These are phyloP conservation scores for Verticillium zaregamsianum DNA, from an alignment of 2,329 filamentous ascomycete species.

Conservation along the genomic window DNA sequence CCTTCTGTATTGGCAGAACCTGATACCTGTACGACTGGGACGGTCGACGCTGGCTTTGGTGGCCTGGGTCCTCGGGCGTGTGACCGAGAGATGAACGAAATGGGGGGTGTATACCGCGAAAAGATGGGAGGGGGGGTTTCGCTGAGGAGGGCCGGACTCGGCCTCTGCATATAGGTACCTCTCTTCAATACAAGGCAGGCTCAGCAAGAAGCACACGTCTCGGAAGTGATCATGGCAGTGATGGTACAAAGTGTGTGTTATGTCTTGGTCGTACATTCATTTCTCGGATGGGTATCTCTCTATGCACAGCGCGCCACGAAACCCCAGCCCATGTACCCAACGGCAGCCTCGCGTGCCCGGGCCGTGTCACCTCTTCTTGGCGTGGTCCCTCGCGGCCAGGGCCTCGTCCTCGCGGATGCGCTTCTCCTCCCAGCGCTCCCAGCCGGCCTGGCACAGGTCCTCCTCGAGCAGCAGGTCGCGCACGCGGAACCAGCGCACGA, in stretches of 20 bases:
- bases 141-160: background rate
- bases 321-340: no score
- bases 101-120: background rate
- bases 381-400: slow-evolving; percentile 22
- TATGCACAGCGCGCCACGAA: background rate
- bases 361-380: background rate
- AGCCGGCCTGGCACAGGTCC: slow-evolving; percentile 85
- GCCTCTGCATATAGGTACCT: background rate
- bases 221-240: background rate
- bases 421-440: slow-evolving; percentile 79
- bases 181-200: background rate
- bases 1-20: background rate
- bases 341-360: no score
- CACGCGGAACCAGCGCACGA: slow-evolving; percentile 64
- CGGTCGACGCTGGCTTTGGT: background rate
- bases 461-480: slow-evolving; percentile 84
- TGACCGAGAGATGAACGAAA: background rate
- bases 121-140: background rate
- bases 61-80: background rate
- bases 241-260: background rate
- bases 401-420: slow-evolving; percentile 28
- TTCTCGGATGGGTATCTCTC: background rate
- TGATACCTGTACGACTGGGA: background rate
- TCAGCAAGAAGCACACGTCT: background rate
- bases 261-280: background rate